Evolutionary conservation across 1,284 basidiomycete species (phyloP).

Genomic region (Ustilago cynodontis): DNA sequence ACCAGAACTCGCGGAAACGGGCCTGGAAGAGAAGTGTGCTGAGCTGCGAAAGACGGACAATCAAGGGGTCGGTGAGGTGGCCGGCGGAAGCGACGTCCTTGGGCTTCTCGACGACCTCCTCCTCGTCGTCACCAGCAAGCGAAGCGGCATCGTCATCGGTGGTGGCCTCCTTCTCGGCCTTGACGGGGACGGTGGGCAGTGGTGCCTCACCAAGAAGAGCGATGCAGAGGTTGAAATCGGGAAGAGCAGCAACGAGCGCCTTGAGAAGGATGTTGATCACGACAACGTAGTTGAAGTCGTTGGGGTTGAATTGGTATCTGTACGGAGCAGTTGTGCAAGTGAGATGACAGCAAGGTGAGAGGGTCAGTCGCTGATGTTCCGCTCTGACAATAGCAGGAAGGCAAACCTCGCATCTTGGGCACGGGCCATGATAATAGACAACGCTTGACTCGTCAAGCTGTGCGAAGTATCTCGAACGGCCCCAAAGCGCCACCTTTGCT

Average conservation of each 20-base stretch:
- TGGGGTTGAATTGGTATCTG: slow-evolving; percentile 96
- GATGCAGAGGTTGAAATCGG: slow-evolving; percentile 91
- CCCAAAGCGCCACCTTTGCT: not conserved
- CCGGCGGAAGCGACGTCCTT: slow-evolving; percentile 71
- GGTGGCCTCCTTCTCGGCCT: slow-evolving; percentile 48
- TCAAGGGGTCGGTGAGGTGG: slow-evolving; percentile 72
- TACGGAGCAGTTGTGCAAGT: slow-evolving; percentile 16
- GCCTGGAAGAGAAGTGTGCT: slow-evolving; percentile 85
- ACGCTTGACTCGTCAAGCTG: not conserved
- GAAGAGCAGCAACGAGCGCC: slow-evolving; percentile 83
- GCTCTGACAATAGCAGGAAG: not conserved
- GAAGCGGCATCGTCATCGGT: slow-evolving; percentile 36
- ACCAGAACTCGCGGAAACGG: slow-evolving; percentile 91
- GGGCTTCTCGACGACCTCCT: slow-evolving; percentile 35
- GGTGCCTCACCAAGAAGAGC: slow-evolving; percentile 82
- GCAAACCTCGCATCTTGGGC: not conserved
- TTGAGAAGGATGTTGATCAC: slow-evolving; percentile 95
- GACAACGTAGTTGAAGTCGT: slow-evolving; percentile 90
- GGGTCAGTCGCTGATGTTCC: slow-evolving; percentile 15
- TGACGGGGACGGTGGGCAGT: slow-evolving; percentile 38
- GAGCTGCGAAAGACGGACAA: slow-evolving; percentile 81
- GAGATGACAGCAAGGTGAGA: not conserved
- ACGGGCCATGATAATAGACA: slow-evolving; percentile 5
- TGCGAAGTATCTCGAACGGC: no score
- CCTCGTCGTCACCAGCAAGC: slow-evolving; percentile 44